A percentile compares a stretch with the other conserved stretches of the same genome.
phyloP scores from a whole-genome alignment of 2,329 filamentous ascomycete genomes.

The Chaetoscypha palmicola region DNA sequence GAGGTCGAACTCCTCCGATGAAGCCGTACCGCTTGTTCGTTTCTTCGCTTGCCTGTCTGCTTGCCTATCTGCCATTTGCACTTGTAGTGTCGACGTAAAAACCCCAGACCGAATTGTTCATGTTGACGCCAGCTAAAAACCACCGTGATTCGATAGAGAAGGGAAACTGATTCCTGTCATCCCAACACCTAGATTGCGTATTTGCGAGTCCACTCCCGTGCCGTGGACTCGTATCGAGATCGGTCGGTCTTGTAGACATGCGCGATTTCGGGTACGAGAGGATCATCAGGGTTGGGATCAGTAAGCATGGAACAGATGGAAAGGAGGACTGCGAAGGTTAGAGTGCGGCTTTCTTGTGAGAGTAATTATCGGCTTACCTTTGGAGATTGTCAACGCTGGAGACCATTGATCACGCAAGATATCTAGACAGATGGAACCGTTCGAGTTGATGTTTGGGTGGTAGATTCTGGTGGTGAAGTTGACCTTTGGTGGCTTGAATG shows the following conservation, averaged over 20 bases:
- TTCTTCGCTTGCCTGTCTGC: no score
- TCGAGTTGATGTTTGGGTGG: constrained; percentile 99
- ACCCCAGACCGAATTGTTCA: constrained; percentile 20
- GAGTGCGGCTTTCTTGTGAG: neutral
- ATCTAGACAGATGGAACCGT: constrained; percentile 97
- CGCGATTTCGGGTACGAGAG: constrained; percentile 96
- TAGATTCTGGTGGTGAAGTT: constrained; percentile 99
- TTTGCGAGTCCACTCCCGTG: constrained; percentile 97
- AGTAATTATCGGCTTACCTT: constrained; percentile 55
- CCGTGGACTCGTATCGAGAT: constrained; percentile 90
- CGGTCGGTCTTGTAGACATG: constrained; percentile 99
- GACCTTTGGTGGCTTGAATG: constrained; percentile 99
- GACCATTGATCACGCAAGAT: constrained; percentile 99
- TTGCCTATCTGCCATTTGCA: neutral
- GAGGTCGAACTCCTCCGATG: neutral
- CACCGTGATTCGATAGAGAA: constrained; percentile 22
- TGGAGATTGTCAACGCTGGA: constrained; percentile 94
- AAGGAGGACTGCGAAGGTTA: constrained; percentile 62
- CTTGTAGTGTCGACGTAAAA: constrained; percentile 1
- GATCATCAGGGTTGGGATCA: constrained; percentile 98
- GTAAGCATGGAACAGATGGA: constrained; percentile 99
- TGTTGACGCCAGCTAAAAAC: constrained; percentile 25
- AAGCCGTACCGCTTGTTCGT: no score
- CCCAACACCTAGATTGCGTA: constrained; percentile 70
- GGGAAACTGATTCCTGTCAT: constrained; percentile 10